Evolutionary conservation across 2,329 filamentous ascomycete species (phyloP), one percentile per base, ranked within the genome.

Genomic region (Diaporthe amygdali): DNA sequence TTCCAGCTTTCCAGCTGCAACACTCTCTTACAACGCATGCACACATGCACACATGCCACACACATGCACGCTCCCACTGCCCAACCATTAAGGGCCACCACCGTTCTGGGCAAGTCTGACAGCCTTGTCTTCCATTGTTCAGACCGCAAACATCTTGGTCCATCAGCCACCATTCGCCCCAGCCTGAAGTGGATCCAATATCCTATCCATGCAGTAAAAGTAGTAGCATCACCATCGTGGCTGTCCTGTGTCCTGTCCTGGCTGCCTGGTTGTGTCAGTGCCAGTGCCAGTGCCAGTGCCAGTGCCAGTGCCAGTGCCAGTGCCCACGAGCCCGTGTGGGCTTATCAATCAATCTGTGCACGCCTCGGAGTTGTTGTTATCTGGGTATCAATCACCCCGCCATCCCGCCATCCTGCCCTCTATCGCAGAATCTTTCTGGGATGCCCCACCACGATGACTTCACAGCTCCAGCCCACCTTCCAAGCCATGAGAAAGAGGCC

Each of bases 371-470:
- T 56, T 5, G 37, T 34, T 9, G 59, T 49, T 64, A 49, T 64
- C n/a, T n/a, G n/a, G n/a, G n/a, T n/a, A 37, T 39, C 20, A 14
- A 54, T 32, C 66, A 68, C 66, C 66, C 66, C 66, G 55, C 66
- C 55, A 68, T 59, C 22, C 64, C 39, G 41, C 59, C 59, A n/a
- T 54, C 34, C 25, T 25, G 51, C 51, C 55, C 32, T 68, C 52
- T 68, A 68, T 68, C 66, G 66, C 66, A 68, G 66, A 68, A 59
- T 68, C 66, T 68, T 68, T 51, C 41, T 55, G 46, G 17, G 41
- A 59, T 49, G 55, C 66, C 66, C 66, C 66, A 68, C 66, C 66
- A 68, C 25, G 37, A 66, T 66, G 66, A 68, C 66, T 68, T 68
- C 66, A 68, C 66, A 59, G 44, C 52, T 59, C 52, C 22, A 32